These are phyloP conservation scores for Staphylotrichum longicolle DNA, from an alignment of 495 filamentous ascomycete species.

Conservation along the genomic window DNA sequence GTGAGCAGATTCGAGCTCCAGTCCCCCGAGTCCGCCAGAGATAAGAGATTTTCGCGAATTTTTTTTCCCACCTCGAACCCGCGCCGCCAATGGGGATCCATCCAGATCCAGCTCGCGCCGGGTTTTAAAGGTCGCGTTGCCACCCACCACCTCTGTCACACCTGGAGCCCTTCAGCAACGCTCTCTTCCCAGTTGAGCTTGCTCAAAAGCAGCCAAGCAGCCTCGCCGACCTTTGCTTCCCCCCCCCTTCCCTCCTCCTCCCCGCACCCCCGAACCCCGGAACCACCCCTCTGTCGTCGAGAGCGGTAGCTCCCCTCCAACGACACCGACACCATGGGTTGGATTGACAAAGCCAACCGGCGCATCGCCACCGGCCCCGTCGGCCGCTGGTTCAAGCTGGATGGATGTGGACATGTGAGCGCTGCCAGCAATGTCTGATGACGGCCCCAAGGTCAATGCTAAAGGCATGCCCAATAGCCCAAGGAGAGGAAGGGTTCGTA, in stretches of 20 bases:
- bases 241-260: background rate
- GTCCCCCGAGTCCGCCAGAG: slow-evolving; percentile 28
- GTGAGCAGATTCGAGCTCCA: slow-evolving; percentile 14
- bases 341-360: slow-evolving; percentile 53
- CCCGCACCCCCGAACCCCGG: no score
- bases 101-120: slow-evolving; percentile 1
- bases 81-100: background rate
- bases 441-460: slow-evolving; percentile 43
- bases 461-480: slow-evolving; percentile 57
- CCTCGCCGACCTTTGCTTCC: background rate
- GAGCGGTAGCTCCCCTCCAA: slow-evolving; percentile 4
- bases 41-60: slow-evolving; percentile 32
- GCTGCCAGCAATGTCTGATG: slow-evolving; percentile 17
- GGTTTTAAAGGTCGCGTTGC: slow-evolving; percentile 14
- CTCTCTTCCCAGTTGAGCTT: slow-evolving; percentile 7
- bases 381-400: slow-evolving; percentile 70
- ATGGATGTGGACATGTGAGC: slow-evolving; percentile 71
- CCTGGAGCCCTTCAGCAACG: slow-evolving; percentile 6
- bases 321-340: slow-evolving; percentile 37
- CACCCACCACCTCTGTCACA: slow-evolving; percentile 3
- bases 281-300: background rate
- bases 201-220: background rate
- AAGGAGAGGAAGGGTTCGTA: slow-evolving; percentile 68
- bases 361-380: slow-evolving; percentile 57
- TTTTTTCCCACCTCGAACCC: slow-evolving; percentile 8